Evolutionary conservation across 208 protist species (phyloP), one percentile per base, ranked within the genome.

Genomic region (Acanthamoeba culbertsoni): DNA sequence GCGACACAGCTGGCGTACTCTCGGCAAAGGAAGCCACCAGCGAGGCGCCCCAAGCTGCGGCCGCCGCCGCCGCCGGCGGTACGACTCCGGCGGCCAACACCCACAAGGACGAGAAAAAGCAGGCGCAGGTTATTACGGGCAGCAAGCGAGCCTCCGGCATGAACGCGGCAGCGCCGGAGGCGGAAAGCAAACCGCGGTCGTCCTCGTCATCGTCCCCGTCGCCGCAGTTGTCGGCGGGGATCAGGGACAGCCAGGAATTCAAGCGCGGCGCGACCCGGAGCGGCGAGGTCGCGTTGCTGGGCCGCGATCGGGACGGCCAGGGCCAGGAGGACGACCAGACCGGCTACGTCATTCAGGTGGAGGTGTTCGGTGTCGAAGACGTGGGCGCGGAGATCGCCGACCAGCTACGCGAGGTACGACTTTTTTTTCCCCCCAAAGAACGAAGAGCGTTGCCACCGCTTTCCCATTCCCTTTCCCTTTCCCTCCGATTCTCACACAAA

Each of bases 311-410:
- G 28, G 71, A 82, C 40, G 31, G 16, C 20, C 23, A 43, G 1
- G 18, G 68, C 68, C 23, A n/a, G 37, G 40, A 79, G 42, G 48
- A 71, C 18, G 86, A 92, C 23, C 20, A 45, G 33, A 46, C 18
- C 57, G 86, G 86, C 16, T 92, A 92, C 45, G 43, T 53, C 40
- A 35, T 92, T 4, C 42, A 45, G 57, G 86, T 92, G n/a, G 86
- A 92, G 37, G 63, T 92, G 20, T 92, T 92, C 55, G 86, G 86
- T 28, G 86, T 92, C 20, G 40, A 92, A 40, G 65, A 92, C 35
- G 86, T 77, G 8, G 86, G 86, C 16, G 28, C 86, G 28, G 86
- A 92, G 43, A 92, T 92, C 23, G 48, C 86, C 33, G 86, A 92
- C 23, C 86, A 92, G 31, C 42, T 92, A 37, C 86, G 48, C 46